Evolutionary conservation across 164 flowering plant species (phyloP).

Genomic region (Vitis cinerea): DNA sequence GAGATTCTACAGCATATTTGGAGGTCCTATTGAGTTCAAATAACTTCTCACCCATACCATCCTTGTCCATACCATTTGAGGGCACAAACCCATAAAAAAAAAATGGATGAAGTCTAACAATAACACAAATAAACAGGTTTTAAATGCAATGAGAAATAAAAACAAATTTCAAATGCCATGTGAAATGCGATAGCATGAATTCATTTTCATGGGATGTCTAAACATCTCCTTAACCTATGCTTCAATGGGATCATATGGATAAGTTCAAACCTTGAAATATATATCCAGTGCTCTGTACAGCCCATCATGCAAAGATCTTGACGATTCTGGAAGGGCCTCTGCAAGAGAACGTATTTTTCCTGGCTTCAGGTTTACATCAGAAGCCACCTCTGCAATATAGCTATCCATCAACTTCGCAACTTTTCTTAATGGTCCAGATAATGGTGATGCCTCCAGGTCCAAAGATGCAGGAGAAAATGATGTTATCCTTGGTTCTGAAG

Average conservation of each 20-base stretch:
- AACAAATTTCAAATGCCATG: background rate
- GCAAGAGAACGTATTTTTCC: slow-evolving; percentile 70
- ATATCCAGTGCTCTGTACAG: slow-evolving; percentile 91
- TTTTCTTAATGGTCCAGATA: slow-evolving; percentile 50
- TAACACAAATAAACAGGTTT: background rate
- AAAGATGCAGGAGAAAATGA: slow-evolving; percentile 61
- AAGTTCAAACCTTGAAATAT: slow-evolving; percentile 73
- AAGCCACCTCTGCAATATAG: slow-evolving; percentile 90
- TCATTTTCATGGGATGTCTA: background rate
- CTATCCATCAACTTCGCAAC: slow-evolving; percentile 75
- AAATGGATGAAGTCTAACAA: background rate
- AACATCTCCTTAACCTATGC: background rate
- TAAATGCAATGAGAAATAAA: background rate
- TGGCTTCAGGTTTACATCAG: slow-evolving; percentile 88
- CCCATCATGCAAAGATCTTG: slow-evolving; percentile 89
- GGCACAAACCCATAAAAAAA: no score
- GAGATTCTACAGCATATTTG: no score
- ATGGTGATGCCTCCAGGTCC: slow-evolving; percentile 56
- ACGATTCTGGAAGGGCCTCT: slow-evolving; percentile 76
- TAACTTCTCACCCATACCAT: no score
- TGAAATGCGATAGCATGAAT: background rate
- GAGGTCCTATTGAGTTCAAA: no score
- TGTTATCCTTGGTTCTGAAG: slow-evolving; percentile 42
- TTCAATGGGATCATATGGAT: background rate
- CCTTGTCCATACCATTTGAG: no score